phyloP scores from a whole-genome alignment of 306 rosid genomes.

The Heteromeles arbutifolia region DNA sequence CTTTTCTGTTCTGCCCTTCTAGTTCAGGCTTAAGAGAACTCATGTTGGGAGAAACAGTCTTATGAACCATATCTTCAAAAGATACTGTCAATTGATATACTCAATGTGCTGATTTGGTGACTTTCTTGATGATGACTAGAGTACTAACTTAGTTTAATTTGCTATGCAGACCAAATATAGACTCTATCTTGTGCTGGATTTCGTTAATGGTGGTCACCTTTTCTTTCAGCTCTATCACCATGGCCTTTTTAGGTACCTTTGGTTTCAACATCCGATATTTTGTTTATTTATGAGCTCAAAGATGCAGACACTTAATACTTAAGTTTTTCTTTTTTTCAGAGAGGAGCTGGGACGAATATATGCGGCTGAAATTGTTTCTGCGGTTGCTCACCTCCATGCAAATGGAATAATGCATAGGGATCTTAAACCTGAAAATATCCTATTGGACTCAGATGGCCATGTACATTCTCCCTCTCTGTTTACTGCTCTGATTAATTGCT shows the following conservation, averaged over 20 bases:
- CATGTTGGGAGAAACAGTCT: neutral
- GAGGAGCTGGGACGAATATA: constrained; percentile 93
- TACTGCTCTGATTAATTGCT: neutral
- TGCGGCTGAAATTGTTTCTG: constrained; percentile 91
- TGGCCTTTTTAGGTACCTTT: constrained; percentile 78
- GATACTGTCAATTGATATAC: neutral
- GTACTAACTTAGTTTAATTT: constrained; percentile 7
- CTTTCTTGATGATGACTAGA: neutral
- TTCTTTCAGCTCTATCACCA: constrained; percentile 95
- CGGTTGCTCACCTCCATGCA: constrained; percentile 86
- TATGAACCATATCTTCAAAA: neutral
- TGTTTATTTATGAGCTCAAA: constrained; percentile 6
- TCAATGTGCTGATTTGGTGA: neutral
- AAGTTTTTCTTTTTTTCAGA: constrained; percentile 32
- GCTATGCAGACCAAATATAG: constrained; percentile 77
- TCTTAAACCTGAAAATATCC: constrained; percentile 91
- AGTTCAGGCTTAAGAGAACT: neutral
- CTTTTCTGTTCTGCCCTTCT: neutral
- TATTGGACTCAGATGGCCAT: constrained; percentile 88
- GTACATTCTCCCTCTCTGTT: constrained; percentile 38
- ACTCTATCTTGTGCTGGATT: constrained; percentile 91
- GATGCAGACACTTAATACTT: constrained; percentile 2
- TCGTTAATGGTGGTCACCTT: constrained; percentile 93
- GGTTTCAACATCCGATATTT: neutral
- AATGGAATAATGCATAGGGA: constrained; percentile 97